Evolutionary conservation across 164 flowering plant species (phyloP).

Genomic region (Macadamia integrifolia): DNA sequence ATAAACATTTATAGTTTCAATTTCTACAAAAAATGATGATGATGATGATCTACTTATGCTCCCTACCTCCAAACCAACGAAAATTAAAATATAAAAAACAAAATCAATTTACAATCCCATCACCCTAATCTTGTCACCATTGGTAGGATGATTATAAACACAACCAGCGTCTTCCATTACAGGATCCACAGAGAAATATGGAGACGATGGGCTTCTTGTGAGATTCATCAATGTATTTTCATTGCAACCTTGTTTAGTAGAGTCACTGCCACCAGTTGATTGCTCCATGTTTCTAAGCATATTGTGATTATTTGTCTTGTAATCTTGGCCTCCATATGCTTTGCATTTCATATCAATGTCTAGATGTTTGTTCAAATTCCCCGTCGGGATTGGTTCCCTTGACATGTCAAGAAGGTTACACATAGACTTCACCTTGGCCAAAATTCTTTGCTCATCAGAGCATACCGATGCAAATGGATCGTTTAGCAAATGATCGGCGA

Average conservation of each 20-base stretch:
- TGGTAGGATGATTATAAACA: too few relatives aligned
- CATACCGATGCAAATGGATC: neutral
- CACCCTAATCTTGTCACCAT: too few relatives aligned
- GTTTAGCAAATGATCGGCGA: conserved; percentile 7
- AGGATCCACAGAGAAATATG: neutral
- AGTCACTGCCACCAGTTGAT: neutral
- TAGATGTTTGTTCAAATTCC: neutral
- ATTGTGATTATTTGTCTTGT: neutral
- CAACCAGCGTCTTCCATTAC: neutral
- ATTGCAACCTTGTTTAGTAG: neutral
- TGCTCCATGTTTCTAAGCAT: neutral
- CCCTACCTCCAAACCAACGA: too few relatives aligned
- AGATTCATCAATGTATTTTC: neutral
- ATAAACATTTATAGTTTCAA: too few relatives aligned
- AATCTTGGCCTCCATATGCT: neutral
- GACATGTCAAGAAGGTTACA: conserved; percentile 5
- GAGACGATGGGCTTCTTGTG: neutral
- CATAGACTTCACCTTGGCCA: conserved; percentile 4
- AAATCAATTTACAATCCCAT: too few relatives aligned
- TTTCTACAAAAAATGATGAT: too few relatives aligned
- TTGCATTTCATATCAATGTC: neutral
- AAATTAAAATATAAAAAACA: too few relatives aligned
- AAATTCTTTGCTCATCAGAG: conserved; percentile 4
- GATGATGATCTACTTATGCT: too few relatives aligned
- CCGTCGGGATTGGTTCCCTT: neutral